Evolutionary conservation across 768 basidiomycete species (phyloP), one percentile per base, ranked within the genome.

Genomic region (Suillus discolor): DNA sequence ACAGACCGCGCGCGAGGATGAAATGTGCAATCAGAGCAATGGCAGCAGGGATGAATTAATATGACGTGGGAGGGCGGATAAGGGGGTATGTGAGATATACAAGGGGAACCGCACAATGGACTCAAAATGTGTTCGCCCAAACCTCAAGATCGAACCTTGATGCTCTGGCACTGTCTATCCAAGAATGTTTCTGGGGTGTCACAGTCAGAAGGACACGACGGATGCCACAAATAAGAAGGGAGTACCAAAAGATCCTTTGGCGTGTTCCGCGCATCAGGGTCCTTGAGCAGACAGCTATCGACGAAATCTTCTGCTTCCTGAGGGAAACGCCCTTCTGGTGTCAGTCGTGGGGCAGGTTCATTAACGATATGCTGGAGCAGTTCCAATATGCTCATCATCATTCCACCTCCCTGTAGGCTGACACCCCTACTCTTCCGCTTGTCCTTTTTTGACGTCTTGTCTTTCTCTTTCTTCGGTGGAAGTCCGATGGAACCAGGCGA

Each of bases 351-450:
- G 34, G 97, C 97, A 65, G 97, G 95, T 79, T 99, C 97, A 74
- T 99, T 98, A 62, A 99, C 97, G 71, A 99, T 99, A 75, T 98
- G 95, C 75, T 99, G 97, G 67, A 99, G 80, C 62, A 99, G 78
- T 80, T 99, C 97, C 69, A 99, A 79, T 77, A 99, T 99, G 72
- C 91, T 93, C 96, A 99, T 98, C 69, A 95, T 97, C 91, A 94
- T 96, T 38, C 92, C 93, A 2, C 94, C 93, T 44, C 97, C 97
- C 75, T 96, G 94, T 69, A 97, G 79, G 70, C 90, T 93, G 64
- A 98, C 97, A 57, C 97, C 97, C 71, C 88, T 92, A 74, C 91
- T 93, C 85, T 94, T 94, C 73, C 91, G 82, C 78, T 90, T 91
- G 69, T 92, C 91, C 78, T 90, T 89, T 82, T 91, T 91, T 66